Evolutionary conservation across 2,329 filamentous ascomycete genomes (phyloP), one percentile per base, ranked within the genome.

Genomic region (Magnaporthiopsis incrustans): DNA sequence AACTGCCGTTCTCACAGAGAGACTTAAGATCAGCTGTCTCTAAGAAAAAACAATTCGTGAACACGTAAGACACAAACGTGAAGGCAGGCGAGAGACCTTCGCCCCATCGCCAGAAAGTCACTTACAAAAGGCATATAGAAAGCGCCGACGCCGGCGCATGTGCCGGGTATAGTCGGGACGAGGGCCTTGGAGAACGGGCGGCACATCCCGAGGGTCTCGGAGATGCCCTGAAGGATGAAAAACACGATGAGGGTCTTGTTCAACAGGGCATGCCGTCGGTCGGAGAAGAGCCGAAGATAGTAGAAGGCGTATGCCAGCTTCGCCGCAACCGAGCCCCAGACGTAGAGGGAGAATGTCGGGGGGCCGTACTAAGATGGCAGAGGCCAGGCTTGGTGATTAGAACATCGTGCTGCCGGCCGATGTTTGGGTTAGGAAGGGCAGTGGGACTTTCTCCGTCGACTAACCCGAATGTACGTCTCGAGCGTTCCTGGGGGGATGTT

Each of bases 271-370:
- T 57, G 59, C 6, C 10, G 26, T 25, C 30, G 14, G 25, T 64
- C 60, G 15, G 60, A 30, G 22, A 64, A 62, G 3, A 64, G 14
- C 2, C 60, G 60, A 10, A 64, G 32, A 33, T 57, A 64, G 35
- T 56, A 57, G n/a, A 58, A 35, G 18, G 64, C 64, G 50, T 63
- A 64, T 27, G 64, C 60, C 18, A 62, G 32, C 64, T 64, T 64
- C 56, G 57, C 60, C 12, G 53, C 26, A 25, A 63, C 32, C 32
- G 63, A 62, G 35, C 64, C 60, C 32, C 32, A 60, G n/a, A 64
- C 59, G 27, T 64, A 64, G 14, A 32, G 32, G 30, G 18, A 25
- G 38, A 57, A 50, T 50, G 61, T 62, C 30, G 50, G 61, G 15
- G 18, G 53, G 50, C 38, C 61, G 53, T 57, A 57, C 61, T 62